Percentiles rank a stretch among this genome's conserved stretches.
These are phyloP conservation scores for Suhomyces bribrorum DNA, from an alignment of 1,139 yeast genomes.

Conservation along the genomic window DNA sequence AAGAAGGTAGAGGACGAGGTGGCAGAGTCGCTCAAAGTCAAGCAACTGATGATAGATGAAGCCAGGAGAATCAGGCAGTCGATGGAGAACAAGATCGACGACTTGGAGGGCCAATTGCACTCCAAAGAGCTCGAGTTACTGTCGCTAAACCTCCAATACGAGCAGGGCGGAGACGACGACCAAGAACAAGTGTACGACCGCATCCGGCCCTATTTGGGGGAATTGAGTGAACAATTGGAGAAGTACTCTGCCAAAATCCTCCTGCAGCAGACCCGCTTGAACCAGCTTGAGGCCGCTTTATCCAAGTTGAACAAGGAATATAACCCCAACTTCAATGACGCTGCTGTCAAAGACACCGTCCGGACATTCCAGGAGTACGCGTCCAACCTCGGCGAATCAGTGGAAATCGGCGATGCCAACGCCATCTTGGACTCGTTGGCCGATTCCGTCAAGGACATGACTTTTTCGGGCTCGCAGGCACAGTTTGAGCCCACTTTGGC, in stretches of 20 bases:
- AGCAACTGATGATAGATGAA: slow-evolving; percentile 16
- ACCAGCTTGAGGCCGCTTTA: slow-evolving; percentile 46
- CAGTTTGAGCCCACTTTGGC: slow-evolving; percentile 23
- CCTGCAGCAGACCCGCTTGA: slow-evolving; percentile 20
- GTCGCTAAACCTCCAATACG: slow-evolving; percentile 4
- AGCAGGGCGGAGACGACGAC: slow-evolving; percentile 15
- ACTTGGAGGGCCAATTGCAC: slow-evolving; percentile 28
- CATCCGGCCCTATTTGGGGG: slow-evolving; percentile 20
- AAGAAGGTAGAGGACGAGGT: slow-evolving; percentile 18
- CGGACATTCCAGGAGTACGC: slow-evolving; percentile 57
- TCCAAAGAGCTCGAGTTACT: slow-evolving; percentile 26
- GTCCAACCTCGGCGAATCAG: slow-evolving; percentile 36
- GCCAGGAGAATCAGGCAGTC: slow-evolving; percentile 10
- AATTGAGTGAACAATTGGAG: slow-evolving; percentile 9
- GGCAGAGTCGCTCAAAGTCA: slow-evolving; percentile 24
- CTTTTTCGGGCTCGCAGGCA: not conserved
- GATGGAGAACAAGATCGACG: slow-evolving; percentile 26
- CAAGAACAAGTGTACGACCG: slow-evolving; percentile 20
- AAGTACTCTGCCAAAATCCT: slow-evolving; percentile 20
- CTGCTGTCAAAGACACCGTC: slow-evolving; percentile 78
- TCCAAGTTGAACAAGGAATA: slow-evolving; percentile 54
- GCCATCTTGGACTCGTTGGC: slow-evolving; percentile 3
- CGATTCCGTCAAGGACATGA: slow-evolving; percentile 3
- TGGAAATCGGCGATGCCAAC: slow-evolving; percentile 3
- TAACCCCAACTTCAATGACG: slow-evolving; percentile 89